phyloP scores from a whole-genome alignment of 192 early-diverging fungal genomes.

The Linnemannia schmuckeri region DNA sequence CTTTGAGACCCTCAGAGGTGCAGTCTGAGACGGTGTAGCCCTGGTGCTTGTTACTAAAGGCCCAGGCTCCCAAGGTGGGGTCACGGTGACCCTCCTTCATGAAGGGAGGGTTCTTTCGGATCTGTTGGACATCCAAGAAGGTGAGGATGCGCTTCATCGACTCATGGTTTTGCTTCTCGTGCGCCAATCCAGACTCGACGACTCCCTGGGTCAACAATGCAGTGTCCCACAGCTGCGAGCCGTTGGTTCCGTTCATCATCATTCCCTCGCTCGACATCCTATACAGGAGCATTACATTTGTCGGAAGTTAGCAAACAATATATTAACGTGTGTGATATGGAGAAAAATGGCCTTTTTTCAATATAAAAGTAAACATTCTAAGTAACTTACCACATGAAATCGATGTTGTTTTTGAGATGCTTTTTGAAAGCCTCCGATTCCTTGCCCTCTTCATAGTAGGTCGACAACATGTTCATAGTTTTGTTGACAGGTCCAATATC shows the following conservation, averaged over 20 bases:
- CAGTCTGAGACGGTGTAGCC: constrained; percentile 97
- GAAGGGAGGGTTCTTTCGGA: constrained; percentile 79
- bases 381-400: constrained; percentile 85
- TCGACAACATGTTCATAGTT: constrained; percentile 90
- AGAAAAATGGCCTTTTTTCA: too few species aligned
- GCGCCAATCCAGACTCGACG: constrained; percentile 82
- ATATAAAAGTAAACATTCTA: neutral
- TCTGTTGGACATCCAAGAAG: constrained; percentile 91
- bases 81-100: constrained; percentile 84
- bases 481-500: constrained; percentile 98
- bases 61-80: constrained; percentile 93
- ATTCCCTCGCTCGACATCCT: constrained; percentile 87
- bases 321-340: neutral
- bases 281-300: neutral
- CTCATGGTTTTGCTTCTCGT: constrained; percentile 76
- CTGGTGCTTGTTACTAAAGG: constrained; percentile 94
- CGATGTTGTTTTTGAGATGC: constrained; percentile 78
- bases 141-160: constrained; percentile 76
- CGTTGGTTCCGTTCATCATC: constrained; percentile 97
- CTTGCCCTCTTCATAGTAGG: constrained; percentile 87
- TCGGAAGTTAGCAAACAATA: neutral
- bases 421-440: constrained; percentile 84
- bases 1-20: constrained; percentile 93
- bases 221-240: constrained; percentile 97
- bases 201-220: constrained; percentile 89